phyloP scores from a whole-genome alignment of 441 rosid species.

The Cnidoscolus chayamansa region DNA sequence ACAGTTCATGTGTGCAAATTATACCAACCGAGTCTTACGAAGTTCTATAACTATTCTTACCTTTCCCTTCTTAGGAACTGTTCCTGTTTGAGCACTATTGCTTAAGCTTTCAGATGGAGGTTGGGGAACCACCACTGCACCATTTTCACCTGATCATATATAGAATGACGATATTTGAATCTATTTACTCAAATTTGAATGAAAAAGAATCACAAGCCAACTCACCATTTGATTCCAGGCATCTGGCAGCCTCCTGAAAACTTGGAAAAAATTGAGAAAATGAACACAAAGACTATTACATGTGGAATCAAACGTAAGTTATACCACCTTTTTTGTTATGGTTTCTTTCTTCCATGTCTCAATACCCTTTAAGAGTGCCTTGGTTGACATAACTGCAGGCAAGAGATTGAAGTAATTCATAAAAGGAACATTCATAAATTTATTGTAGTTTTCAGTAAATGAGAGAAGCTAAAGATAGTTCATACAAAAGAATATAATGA shows the following conservation, averaged over 20 bases:
- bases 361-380: conserved; percentile 53
- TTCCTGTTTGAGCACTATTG: too few species aligned
- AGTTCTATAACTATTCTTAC: too few species aligned
- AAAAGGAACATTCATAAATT: too few species aligned
- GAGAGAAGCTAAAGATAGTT: not conserved
- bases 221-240: conserved; percentile 32
- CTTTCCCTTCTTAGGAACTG: too few species aligned
- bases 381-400: conserved; percentile 43
- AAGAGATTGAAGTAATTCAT: too few species aligned
- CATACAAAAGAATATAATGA: conserved; percentile 47
- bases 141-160: too few species aligned
- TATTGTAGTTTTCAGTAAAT: not conserved
- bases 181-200: too few species aligned
- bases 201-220: not conserved
- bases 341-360: conserved; percentile 65
- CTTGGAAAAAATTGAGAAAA: not conserved
- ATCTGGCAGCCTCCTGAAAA: conserved; percentile 39
- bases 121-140: too few species aligned
- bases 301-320: too few species aligned
- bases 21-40: too few species aligned
- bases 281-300: conserved; percentile 1
- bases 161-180: too few species aligned
- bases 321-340: conserved; percentile 35
- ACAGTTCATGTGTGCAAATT: not conserved
- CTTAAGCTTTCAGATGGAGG: too few species aligned